A percentile compares a stretch with the other conserved stretches of the same genome.
phyloP scores from a whole-genome alignment of 768 basidiomycete genomes.

The Cystobasidium ongulense region DNA sequence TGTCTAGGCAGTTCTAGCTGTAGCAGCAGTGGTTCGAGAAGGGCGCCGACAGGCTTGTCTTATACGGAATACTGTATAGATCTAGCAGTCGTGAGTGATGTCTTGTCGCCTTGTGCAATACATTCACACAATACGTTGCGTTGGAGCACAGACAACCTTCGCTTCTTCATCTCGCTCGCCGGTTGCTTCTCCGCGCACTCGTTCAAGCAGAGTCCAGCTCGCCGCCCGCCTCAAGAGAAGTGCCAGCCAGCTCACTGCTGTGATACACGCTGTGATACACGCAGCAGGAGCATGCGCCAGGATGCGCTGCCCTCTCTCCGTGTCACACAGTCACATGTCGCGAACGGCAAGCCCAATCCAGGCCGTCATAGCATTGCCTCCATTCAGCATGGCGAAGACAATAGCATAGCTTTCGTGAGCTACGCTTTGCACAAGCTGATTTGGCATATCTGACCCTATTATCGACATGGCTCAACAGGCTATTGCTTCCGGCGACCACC shows the following conservation, averaged over 20 bases:
- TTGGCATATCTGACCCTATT: background rate
- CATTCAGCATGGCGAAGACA: background rate
- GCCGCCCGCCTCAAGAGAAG: background rate
- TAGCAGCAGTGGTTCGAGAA: too few relatives aligned
- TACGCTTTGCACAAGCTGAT: background rate
- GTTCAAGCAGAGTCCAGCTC: background rate
- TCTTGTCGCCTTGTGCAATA: too few relatives aligned
- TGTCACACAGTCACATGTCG: background rate
- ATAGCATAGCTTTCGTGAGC: constrained; percentile 9
- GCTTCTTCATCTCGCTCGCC: too few relatives aligned
- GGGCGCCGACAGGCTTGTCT: too few relatives aligned
- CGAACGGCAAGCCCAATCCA: background rate
- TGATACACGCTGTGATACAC: background rate
- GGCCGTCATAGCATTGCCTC: constrained; percentile 5
- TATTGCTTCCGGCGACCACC: background rate
- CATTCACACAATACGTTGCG: too few relatives aligned
- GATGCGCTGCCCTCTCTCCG: constrained; percentile 16
- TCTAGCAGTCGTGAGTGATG: too few relatives aligned
- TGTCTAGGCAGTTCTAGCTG: too few relatives aligned
- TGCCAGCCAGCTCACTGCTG: background rate
- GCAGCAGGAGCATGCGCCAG: background rate
- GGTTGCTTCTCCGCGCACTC: background rate
- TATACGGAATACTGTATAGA: too few relatives aligned
- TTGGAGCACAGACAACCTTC: background rate
- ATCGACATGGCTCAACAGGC: background rate